These are phyloP conservation scores for Scutellaria baicalensis DNA, from an alignment of 257 asterid genomes.

Conservation along the genomic window DNA sequence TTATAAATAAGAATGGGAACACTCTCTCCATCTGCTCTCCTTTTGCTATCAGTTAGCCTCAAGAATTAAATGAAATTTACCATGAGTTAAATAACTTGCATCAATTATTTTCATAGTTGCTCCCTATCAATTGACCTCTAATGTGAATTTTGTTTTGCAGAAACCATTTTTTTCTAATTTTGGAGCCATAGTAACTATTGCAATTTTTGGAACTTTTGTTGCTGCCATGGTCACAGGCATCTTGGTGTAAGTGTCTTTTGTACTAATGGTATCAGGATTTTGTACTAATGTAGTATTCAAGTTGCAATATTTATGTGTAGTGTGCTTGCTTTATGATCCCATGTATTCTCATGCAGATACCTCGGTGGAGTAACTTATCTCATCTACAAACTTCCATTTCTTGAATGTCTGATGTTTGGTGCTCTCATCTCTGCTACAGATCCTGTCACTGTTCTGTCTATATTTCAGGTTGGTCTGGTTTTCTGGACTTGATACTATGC, in stretches of 20 bases:
- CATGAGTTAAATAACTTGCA: not conserved
- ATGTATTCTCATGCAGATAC: slow-evolving; percentile 49
- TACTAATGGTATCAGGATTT: slow-evolving; percentile 10
- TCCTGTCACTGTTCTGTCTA: slow-evolving; percentile 97
- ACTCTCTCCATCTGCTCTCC: not conserved
- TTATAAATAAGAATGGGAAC: not conserved
- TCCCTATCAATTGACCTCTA: not conserved
- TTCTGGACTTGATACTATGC: slow-evolving; percentile 9
- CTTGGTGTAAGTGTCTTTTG: slow-evolving; percentile 73
- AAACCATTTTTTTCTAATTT: slow-evolving; percentile 97
- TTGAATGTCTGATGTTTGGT: slow-evolving; percentile 98
- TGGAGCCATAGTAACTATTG: slow-evolving; percentile 92
- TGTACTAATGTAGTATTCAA: not conserved
- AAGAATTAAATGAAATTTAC: not conserved
- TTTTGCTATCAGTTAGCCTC: not conserved
- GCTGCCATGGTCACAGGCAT: slow-evolving; percentile 88
- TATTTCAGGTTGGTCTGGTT: slow-evolving; percentile 74
- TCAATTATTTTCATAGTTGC: not conserved
- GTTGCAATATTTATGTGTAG: not conserved
- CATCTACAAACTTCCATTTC: slow-evolving; percentile 86
- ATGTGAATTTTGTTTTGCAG: slow-evolving; percentile 45
- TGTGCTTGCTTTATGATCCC: slow-evolving; percentile 5
- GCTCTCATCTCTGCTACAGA: slow-evolving; percentile 98
- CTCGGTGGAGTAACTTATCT: slow-evolving; percentile 77
- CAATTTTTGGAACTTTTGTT: slow-evolving; percentile 81